Base-by-base conservation (phyloP, 345 rosid species). In the Citrus hindsii region DNA sequence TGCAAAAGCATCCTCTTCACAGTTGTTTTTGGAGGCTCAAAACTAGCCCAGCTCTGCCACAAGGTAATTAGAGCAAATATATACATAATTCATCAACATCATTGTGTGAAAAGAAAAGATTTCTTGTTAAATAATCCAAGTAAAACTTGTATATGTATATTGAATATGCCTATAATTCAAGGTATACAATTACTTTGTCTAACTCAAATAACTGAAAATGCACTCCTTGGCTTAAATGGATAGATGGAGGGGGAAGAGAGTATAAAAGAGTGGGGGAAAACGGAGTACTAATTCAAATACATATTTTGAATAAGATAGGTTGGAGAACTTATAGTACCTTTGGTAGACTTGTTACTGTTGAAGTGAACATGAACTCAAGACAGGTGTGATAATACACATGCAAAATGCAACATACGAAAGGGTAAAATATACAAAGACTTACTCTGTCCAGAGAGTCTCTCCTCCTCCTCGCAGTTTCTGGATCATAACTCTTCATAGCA, bases 1-100 rank as follows among this genome's bases (percentile, higher is more conserved):
- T 85, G 89, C 84, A 92, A 81, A 85, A 89, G 85, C 79, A 94
- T 88, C 89, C 99, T 89, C 85, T 90, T 94, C 58, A 94, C 92
- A 73, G 93, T 96, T 80, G 99, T 96, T 82, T 91, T 96, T 60
- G 97, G 86, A 71, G 99, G 98, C 85, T 90, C 93, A 85, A 90
- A 96, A 80, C 87, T 90, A 71, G 92, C 90, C 97, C 91, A 91
- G 81, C 91, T 90, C 99, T 96, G 90, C 73, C 86, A 70, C 79
- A 72, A 76, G 73, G 58, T 77, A 77, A 81, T 53, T 51, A 56
- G 24, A 81, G 63, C 55, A 73, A 30, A 75, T 48, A 42, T 58
- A 6, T n/a, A n/a, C 46, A 32, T 25, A 18, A 40, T 61, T 35
- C 9, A 64, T 75, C 77, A 28, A n/a, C 37, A 28, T 62, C 69